Percentiles rank a stretch among this genome's conserved stretches.
Conservation (phyloP, 768 basidiomycete genomes). For the Xanthoconium purpureum region DNA sequence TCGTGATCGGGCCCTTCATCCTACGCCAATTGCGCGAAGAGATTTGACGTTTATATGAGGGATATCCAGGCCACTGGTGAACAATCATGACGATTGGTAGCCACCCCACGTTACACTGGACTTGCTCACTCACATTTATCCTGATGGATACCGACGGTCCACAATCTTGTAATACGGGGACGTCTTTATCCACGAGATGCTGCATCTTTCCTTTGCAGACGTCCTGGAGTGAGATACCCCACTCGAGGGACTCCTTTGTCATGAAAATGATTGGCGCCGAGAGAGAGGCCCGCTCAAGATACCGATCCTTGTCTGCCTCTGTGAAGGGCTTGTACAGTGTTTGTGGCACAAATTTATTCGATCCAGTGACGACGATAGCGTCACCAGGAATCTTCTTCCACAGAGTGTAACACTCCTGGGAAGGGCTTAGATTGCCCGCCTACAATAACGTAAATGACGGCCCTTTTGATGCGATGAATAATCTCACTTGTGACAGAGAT, state of each 20-base stretch:
- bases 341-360: constrained; percentile 58
- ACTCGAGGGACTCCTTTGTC: constrained; percentile 49
- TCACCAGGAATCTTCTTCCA: constrained; percentile 12
- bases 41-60: constrained; percentile 68
- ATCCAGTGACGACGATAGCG: constrained; percentile 25
- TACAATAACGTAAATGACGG: not conserved
- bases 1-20: constrained; percentile 69
- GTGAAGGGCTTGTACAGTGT: constrained; percentile 68
- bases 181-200: constrained; percentile 52
- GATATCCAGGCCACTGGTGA: constrained; percentile 72
- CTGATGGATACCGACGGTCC: constrained; percentile 74
- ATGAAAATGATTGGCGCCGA: constrained; percentile 62
- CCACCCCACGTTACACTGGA: not conserved
- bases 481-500: constrained; percentile 4
- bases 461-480: not conserved
- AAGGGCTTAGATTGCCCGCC: constrained; percentile 1
- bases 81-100: not conserved
- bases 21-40: constrained; percentile 73
- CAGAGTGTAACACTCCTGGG: constrained; percentile 13
- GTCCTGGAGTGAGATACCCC: constrained; percentile 59
- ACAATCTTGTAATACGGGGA: constrained; percentile 58
- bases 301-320: constrained; percentile 65
- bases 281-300: constrained; percentile 63
- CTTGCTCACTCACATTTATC: constrained; percentile 47
- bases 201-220: constrained; percentile 54